Conservation (phyloP, 306 rosid genomes). For the Coriaria nepalensis region DNA sequence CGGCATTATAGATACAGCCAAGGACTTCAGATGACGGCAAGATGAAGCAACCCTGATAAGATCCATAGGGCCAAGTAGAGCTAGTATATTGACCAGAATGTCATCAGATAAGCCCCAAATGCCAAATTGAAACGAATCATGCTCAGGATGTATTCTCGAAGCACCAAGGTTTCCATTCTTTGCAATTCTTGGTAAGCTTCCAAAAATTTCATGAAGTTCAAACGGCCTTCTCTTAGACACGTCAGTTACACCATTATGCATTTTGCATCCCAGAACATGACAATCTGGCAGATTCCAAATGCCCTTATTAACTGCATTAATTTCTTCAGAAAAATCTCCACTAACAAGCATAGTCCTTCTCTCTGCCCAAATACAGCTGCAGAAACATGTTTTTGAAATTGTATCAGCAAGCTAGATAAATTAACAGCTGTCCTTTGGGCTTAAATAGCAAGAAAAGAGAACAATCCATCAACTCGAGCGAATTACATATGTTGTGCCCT, state of each 20-base stretch:
- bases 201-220: slow-evolving; percentile 87
- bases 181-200: slow-evolving; percentile 51
- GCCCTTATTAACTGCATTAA: slow-evolving; percentile 21
- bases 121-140: slow-evolving; percentile 30
- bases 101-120: slow-evolving; percentile 81
- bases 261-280: slow-evolving; percentile 75
- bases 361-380: slow-evolving; percentile 73
- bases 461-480: no score
- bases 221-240: slow-evolving; percentile 48
- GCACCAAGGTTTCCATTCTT: slow-evolving; percentile 19
- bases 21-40: slow-evolving; percentile 54
- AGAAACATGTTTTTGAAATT: slow-evolving; percentile 4
- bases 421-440: no score
- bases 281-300: slow-evolving; percentile 73
- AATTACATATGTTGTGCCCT: no score
- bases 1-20: slow-evolving; percentile 69
- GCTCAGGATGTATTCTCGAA: slow-evolving; percentile 41
- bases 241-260: slow-evolving; percentile 34
- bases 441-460: no score
- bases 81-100: slow-evolving; percentile 43
- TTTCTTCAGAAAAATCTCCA: slow-evolving; percentile 24
- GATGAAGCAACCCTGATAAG: slow-evolving; percentile 66
- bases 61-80: slow-evolving; percentile 45
- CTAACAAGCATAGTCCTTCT: slow-evolving; percentile 45
- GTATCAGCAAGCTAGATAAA: no score